Evolutionary conservation across 2,329 filamentous ascomycete species (phyloP), one percentile per base, ranked within the genome.

Genomic region (Xylariaceae sp.): DNA sequence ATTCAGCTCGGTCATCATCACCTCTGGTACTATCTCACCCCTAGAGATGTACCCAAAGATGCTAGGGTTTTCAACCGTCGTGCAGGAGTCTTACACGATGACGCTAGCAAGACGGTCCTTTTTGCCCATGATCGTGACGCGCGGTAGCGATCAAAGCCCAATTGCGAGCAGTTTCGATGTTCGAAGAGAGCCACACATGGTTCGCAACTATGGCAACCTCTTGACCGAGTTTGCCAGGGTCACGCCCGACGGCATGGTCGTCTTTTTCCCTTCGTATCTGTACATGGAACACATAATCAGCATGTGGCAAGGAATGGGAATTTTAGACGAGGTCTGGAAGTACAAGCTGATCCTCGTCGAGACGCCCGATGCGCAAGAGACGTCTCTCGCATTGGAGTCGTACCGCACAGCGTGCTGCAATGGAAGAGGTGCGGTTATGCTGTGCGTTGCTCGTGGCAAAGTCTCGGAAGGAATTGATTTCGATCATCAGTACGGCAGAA

Each of bases 251-350:
- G 94, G 94, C 37, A 87, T 99, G 74, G 94, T 99, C n/a, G 94
- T 99, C 45, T 99, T 99, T 80, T 99, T 99, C 73, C 95, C 94
- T 0, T 96, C 92, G 0, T 99, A 99, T 69, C 82, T 99, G 1
- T 99, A 99, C 77, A 97, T 99, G 94, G 94, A 99, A 73, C 94
- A 89, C 55, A 97, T 97, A 72, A 97, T 99, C 73, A 93, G 89
- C 73, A 96, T 96, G 86, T 99, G 94, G 94, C 94, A 99, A 74
- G 92, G 91, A 57, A 97, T 97, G 92, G 92, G 92, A 30, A 96
- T 97, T 64, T 80, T 99, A 42, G 94, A 99, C 75, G 89, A 94
- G 72, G 92, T 99, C 37, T 99, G 94, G 94, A 97, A 96, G 74
- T 97, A 96, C 79, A 99, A 99, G 74, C 83, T 99, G 65, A 97